Conservation (phyloP, 2,329 filamentous ascomycete species). For the Zasmidium cellare region DNA sequence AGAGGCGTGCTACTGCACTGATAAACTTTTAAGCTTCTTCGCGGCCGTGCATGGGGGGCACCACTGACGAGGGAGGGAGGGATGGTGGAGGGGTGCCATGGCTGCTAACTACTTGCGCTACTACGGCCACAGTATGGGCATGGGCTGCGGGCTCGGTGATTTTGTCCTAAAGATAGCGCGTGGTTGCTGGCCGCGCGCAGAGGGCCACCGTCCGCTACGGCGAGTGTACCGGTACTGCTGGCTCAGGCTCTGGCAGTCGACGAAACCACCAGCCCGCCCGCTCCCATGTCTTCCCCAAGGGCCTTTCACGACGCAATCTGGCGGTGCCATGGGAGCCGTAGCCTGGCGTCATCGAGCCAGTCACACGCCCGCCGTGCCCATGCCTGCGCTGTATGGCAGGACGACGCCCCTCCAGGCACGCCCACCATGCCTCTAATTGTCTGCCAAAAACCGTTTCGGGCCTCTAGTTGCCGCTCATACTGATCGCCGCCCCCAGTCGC, state of each 20-base stretch:
- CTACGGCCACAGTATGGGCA: constrained; percentile 3
- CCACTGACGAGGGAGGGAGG: no score
- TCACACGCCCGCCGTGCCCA: constrained; percentile 22
- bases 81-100: no score
- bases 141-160: constrained; percentile 16
- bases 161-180: constrained; percentile 26
- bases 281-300: constrained; percentile 18
- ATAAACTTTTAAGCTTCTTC: constrained; percentile 22
- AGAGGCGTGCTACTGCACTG: neutral
- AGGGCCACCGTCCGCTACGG: constrained; percentile 6
- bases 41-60: neutral
- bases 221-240: no score
- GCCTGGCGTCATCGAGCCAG: constrained; percentile 28
- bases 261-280: no score
- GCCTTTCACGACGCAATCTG: constrained; percentile 34
- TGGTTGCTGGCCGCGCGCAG: constrained; percentile 16
- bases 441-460: constrained; percentile 5
- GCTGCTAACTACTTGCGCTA: neutral
- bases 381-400: constrained; percentile 17
- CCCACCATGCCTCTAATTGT: constrained; percentile 7
- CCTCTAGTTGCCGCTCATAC: constrained; percentile 18
- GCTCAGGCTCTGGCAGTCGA: no score
- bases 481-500: constrained; percentile 21
- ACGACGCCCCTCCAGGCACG: constrained; percentile 8
- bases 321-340: constrained; percentile 31